Percentiles rank a stretch among this genome's conserved stretches.
Evolutionary conservation across 2,329 filamentous ascomycete genomes (phyloP).

Genomic region (Didymella lethalis): DNA sequence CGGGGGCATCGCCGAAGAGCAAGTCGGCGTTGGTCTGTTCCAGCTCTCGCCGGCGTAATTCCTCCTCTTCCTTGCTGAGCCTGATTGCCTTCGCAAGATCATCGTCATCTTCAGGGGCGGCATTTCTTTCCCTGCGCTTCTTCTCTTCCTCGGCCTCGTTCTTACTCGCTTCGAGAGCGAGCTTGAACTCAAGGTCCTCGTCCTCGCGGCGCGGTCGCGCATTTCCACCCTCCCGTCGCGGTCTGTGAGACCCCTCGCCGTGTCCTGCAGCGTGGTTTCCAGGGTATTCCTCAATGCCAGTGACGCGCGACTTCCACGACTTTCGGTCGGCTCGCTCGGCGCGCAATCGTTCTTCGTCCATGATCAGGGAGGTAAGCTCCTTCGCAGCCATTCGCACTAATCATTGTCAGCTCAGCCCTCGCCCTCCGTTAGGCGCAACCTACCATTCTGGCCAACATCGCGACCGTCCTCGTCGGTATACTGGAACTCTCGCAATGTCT

Average conservation of each 20-base stretch:
- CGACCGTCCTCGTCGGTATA: slow-evolving; percentile 95
- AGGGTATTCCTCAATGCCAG: slow-evolving; percentile 84
- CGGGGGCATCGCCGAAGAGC: slow-evolving; percentile 83
- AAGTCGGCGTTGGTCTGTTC: slow-evolving; percentile 85
- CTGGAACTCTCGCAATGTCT: slow-evolving; percentile 95
- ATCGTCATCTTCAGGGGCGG: slow-evolving; percentile 68
- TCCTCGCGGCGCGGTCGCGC: slow-evolving; percentile 67
- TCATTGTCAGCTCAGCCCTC: slow-evolving; percentile 26
- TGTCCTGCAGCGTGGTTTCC: slow-evolving; percentile 46
- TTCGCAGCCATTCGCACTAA: slow-evolving; percentile 94
- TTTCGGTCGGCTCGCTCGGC: slow-evolving; percentile 90
- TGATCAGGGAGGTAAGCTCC: slow-evolving; percentile 87
- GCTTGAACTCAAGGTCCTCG: slow-evolving; percentile 81
- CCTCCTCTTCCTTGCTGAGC: slow-evolving; percentile 93
- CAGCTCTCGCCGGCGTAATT: slow-evolving; percentile 81
- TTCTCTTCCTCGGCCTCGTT: slow-evolving; percentile 90
- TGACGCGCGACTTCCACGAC: slow-evolving; percentile 95
- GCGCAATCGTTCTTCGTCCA: slow-evolving; percentile 92
- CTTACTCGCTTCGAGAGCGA: slow-evolving; percentile 95
- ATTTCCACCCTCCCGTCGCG: slow-evolving; percentile 46
- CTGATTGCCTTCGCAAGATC: slow-evolving; percentile 95
- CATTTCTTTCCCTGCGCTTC: slow-evolving; percentile 69
- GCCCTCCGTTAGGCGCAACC: slow-evolving; percentile 37
- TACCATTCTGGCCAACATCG: slow-evolving; percentile 97
- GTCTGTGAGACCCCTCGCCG: slow-evolving; percentile 49